Evolutionary conservation across 805 yeast genomes (phyloP).

Genomic region (Millerago galiae): DNA sequence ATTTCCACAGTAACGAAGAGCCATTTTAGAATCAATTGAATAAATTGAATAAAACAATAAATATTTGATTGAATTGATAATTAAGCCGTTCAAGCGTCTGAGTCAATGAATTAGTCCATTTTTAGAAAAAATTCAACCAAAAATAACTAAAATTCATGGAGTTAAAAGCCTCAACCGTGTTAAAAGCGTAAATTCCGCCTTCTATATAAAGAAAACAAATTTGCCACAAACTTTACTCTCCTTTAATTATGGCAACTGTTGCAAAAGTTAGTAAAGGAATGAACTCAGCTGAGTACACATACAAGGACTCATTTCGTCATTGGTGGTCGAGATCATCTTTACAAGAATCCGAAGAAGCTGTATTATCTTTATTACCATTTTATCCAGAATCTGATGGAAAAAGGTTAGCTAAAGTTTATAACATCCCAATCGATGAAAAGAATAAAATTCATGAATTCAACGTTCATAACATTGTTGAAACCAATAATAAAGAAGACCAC

Average conservation of each 20-base stretch:
- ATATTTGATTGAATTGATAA: background rate
- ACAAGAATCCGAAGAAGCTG: conserved; percentile 36
- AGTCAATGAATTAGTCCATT: no score
- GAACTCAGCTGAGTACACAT: conserved; percentile 12
- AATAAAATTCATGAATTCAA: conserved; percentile 67
- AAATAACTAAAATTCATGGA: background rate
- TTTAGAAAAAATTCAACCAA: no score
- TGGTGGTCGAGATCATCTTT: conserved; percentile 35
- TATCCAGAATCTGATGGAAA: conserved; percentile 47
- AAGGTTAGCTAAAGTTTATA: conserved; percentile 39
- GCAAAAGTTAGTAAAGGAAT: background rate
- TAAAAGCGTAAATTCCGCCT: conserved; percentile 4
- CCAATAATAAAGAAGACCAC: conserved; percentile 30
- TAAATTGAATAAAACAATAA: background rate
- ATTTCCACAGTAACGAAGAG: conserved; percentile 1
- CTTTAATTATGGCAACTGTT: background rate
- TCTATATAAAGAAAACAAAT: background rate
- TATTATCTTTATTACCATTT: conserved; percentile 54
- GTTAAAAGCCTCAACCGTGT: background rate
- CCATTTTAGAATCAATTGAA: background rate
- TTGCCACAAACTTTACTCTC: background rate
- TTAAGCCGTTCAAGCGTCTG: no score
- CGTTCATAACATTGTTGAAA: conserved; percentile 38
- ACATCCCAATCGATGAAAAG: conserved; percentile 46
- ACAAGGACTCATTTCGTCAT: conserved; percentile 33